These are phyloP conservation scores for Penicillium verhagenii DNA, from an alignment of 495 filamentous ascomycete genomes.

Conservation along the genomic window DNA sequence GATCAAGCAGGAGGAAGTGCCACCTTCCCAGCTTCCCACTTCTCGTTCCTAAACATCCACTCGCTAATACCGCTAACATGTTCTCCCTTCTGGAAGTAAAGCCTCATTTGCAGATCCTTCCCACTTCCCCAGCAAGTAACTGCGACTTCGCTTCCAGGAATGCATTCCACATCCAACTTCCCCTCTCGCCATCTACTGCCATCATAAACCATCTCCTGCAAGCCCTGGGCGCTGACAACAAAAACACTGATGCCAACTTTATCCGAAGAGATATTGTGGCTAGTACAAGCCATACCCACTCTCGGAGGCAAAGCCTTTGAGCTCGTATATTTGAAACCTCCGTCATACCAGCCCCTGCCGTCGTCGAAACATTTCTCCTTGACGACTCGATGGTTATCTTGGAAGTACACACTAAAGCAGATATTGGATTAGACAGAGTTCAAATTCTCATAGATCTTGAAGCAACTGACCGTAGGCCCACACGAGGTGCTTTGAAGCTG, in stretches of 20 bases:
- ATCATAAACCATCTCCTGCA: slow-evolving; percentile 9
- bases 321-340: neutral
- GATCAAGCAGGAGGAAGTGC: slow-evolving; percentile 18
- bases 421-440: neutral
- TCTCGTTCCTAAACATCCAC: slow-evolving; percentile 6
- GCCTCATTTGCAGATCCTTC: slow-evolving; percentile 1
- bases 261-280: neutral
- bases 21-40: slow-evolving; percentile 8
- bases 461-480: slow-evolving; percentile 1
- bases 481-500: neutral
- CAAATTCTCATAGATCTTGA: neutral
- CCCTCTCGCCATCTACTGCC: slow-evolving; percentile 9
- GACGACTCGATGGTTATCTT: slow-evolving; percentile 1
- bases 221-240: slow-evolving; percentile 1
- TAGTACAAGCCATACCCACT: slow-evolving; percentile 15
- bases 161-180: slow-evolving; percentile 7
- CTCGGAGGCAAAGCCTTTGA: neutral
- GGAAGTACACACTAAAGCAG: slow-evolving; percentile 12
- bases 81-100: slow-evolving; percentile 24
- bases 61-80: slow-evolving; percentile 15
- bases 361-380: slow-evolving; percentile 13
- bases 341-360: slow-evolving; percentile 19
- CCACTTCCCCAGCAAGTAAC: slow-evolving; percentile 13
- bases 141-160: slow-evolving; percentile 15
- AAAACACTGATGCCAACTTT: slow-evolving; percentile 12